These are phyloP conservation scores for Pharnaceum exiguum DNA, from an alignment of 148 eudicot genomes.

Conservation along the genomic window DNA sequence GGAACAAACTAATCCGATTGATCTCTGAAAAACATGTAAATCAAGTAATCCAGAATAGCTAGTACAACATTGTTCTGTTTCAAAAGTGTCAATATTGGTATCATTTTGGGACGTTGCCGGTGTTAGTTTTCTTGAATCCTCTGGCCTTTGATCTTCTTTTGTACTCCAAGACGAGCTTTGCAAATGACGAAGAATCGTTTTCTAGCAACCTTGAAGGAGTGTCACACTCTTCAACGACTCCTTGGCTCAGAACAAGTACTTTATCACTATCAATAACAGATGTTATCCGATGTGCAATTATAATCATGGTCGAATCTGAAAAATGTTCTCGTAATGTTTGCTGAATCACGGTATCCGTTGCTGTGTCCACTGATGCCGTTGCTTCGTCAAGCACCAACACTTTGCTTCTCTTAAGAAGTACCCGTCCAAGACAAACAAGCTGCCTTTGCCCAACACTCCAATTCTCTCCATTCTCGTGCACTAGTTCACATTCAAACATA, in stretches of 20 bases:
- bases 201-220: conserved; percentile 47
- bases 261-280: conserved; percentile 50
- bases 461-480: conserved; percentile 24
- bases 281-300: conserved; percentile 21
- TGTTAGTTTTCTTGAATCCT: too few species aligned
- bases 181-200: conserved; percentile 43
- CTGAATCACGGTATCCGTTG: conserved; percentile 16
- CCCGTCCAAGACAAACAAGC: too few species aligned
- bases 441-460: conserved; percentile 31
- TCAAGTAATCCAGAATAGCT: too few species aligned
- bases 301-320: conserved; percentile 9
- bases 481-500: too few species aligned
- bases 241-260: conserved; percentile 37
- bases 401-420: conserved; percentile 28
- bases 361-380: conserved; percentile 15
- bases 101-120: too few species aligned
- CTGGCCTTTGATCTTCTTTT: conserved; percentile 12
- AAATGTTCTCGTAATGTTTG: conserved; percentile 13
- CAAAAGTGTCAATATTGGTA: too few species aligned
- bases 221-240: conserved; percentile 36
- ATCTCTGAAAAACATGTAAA: too few species aligned
- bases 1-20: too few species aligned
- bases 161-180: conserved; percentile 52
- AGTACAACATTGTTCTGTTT: too few species aligned
- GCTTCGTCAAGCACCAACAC: conserved; percentile 24